Evolutionary conservation across 148 eudicot genomes (phyloP), one percentile per base, ranked within the genome.

Genomic region (Arctostaphylos glauca): DNA sequence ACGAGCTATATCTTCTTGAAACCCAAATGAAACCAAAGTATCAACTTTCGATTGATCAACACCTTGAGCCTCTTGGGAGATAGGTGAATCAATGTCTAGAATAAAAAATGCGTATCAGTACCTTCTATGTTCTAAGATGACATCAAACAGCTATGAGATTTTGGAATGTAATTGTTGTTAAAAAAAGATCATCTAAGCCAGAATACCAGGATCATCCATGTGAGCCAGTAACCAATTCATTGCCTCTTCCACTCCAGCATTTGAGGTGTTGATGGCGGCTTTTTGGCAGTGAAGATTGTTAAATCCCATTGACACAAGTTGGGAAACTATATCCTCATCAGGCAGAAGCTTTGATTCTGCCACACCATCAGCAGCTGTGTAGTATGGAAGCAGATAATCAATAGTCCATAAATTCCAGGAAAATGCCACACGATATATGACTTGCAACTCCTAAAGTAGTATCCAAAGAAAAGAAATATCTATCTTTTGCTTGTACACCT

Each of bases 171-270:
- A 54, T 48, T 76, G 5, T 8, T 64, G 56, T 77, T 31, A 31
- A 21, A 10, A 77, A 79, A 21, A 62, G 16, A 23, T 19, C 44
- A 41, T 7, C 18, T 64, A 6, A 80, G 25, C 44, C 21, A 48
- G 56, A 78, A 68, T 88, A 96, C 99, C 99, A 84, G 99, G 93
- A 88, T 96, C 99, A 85, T 90, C 92, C 98, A 96, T 88, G 90
- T 96, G 99, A 88, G 91, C 83, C 74, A 96, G 93, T 81, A 96
- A 89, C 99, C 99, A 96, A 84, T 92, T 93, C 98, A 94, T 96
- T 54, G 99, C 99, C 85, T 90, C 98, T 84, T 96, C 99, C 73
- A 91, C 91, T 85, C 99, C 99, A 60, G 88, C 86, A 87, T 96
- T 96, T 54, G 88, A 86, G 82, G 94, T 94, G 84, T 88, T 91